Base-by-base conservation (phyloP, 192 early-diverging fungal genomes). In the Rhizophlyctis rosea region DNA sequence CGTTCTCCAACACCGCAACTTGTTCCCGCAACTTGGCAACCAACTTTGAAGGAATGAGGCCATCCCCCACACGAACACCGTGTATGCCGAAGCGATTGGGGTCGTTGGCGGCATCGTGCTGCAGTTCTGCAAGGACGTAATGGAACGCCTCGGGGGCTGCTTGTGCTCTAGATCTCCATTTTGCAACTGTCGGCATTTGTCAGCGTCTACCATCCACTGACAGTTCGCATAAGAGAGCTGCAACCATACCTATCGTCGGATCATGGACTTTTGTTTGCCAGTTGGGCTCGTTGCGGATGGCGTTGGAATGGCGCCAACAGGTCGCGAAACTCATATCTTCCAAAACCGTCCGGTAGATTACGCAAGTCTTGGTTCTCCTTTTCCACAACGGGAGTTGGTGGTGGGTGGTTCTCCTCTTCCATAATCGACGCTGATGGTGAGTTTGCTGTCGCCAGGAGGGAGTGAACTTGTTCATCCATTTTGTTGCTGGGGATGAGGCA, bases 251-350 rank as follows among this genome's bases (percentile, higher is more conserved):
- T 54, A 76, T 55, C 30, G 28, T 51, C 52, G 70, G 28, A 73
- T 76, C 51, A 54, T 60, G 2, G 50, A 60, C 25, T 53, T 63
- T 50, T 34, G 44, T 58, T 69, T 59, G 59, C 83, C 83, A 85
- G 21, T 69, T 33, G 21, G 59, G 67, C 54, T 81, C 83, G 36
- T 64, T 70, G 29, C 76, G 79, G 47, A 85, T 80, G n/a, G n/a
- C n/a, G n/a, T n/a, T n/a, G n/a, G n/a, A n/a, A n/a, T n/a, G n/a
- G n/a, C n/a, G n/a, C n/a, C n/a, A n/a, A n/a, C n/a, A n/a, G n/a
- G n/a, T n/a, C n/a, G n/a, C n/a, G n/a, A n/a, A n/a, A n/a, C n/a
- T n/a, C n/a, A n/a, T n/a, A n/a, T n/a, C n/a, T n/a, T n/a, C n/a
- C n/a, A n/a, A n/a, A n/a, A n/a, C n/a, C n/a, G n/a, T n/a, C n/a